Evolutionary conservation across 306 rosid species (phyloP), one percentile per base, ranked within the genome.

Genomic region (Rosa multiflora): DNA sequence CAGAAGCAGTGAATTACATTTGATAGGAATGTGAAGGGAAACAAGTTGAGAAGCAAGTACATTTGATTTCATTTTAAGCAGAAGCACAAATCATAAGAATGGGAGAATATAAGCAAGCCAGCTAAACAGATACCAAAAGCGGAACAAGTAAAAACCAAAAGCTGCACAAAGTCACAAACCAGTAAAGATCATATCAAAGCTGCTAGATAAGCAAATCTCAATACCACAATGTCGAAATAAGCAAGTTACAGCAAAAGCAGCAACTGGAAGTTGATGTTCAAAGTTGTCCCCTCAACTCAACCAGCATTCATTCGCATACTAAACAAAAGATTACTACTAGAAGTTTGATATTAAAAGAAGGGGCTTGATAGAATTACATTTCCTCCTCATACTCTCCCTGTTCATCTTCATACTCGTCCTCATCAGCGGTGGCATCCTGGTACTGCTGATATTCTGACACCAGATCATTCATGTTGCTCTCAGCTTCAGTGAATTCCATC

Each of bases 391-490:
- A 75, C 53, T 82, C 85, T 32, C 15, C 81, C 37, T 79, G 81
- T 62, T 82, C 85, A 23, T 82, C 85, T 77, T 85, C 88, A 4
- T 80, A 76, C 44, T 84, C 85, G 11, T 82, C 85, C 59, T 82
- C 86, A 61, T 85, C 88, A 0, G 86, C 83, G 0, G 86, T 85
- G 15, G 88, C 86, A 82, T 82, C 88, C 47, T 85, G 88, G 48
- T 85, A 85, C 81, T 85, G 88, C 88, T 85, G 88, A 67, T 85
- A 85, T 76, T 85, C 85, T 13, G 83, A 80, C 17, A 85, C 85
- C 48, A 85, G 76, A 74, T 85, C 86, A 6, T 82, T 85, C 88
- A 85, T 85, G 83, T 85, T 85, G 79, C 83, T 82, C 76, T 85
- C 86, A 1, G 88, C 88, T 40, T 85, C 88, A 0, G 88, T 81